phyloP scores from a whole-genome alignment of 768 basidiomycete genomes.

The Tricholoma flavovirens region DNA sequence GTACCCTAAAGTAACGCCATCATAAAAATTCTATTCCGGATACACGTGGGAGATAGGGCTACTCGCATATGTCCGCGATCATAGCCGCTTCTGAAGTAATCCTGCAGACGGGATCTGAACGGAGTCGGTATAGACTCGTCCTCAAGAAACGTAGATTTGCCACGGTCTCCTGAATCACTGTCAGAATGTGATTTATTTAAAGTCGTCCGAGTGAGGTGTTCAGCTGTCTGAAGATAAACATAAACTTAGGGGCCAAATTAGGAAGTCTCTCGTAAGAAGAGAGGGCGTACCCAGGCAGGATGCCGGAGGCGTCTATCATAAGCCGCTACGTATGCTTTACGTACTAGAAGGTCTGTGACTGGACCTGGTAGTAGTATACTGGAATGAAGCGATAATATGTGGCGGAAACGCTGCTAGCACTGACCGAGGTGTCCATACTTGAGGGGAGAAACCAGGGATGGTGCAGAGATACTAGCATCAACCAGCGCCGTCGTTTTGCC shows the following conservation, averaged over 20 bases:
- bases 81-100: conserved; percentile 91
- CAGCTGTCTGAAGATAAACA: conserved; percentile 67
- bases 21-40: neutral
- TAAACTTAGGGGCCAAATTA: neutral
- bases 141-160: conserved; percentile 76
- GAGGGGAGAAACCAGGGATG: conserved; percentile 29
- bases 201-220: conserved; percentile 82
- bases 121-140: conserved; percentile 68
- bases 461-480: conserved; percentile 25
- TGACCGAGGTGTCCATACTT: conserved; percentile 82
- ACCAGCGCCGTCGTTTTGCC: conserved; percentile 41
- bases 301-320: conserved; percentile 90
- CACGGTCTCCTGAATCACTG: conserved; percentile 53
- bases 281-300: conserved; percentile 77
- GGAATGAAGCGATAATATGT: neutral
- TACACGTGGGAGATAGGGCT: neutral
- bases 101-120: conserved; percentile 81
- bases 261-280: neutral
- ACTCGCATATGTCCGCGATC: conserved; percentile 94
- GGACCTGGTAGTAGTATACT: conserved; percentile 53
- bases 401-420: conserved; percentile 14
- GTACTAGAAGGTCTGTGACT: conserved; percentile 69
- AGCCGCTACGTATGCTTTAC: conserved; percentile 80
- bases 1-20: conserved; percentile 54
- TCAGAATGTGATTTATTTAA: conserved; percentile 45